Conservation (phyloP, 1,139 yeast species). For the Geotrichum carabidarum region DNA sequence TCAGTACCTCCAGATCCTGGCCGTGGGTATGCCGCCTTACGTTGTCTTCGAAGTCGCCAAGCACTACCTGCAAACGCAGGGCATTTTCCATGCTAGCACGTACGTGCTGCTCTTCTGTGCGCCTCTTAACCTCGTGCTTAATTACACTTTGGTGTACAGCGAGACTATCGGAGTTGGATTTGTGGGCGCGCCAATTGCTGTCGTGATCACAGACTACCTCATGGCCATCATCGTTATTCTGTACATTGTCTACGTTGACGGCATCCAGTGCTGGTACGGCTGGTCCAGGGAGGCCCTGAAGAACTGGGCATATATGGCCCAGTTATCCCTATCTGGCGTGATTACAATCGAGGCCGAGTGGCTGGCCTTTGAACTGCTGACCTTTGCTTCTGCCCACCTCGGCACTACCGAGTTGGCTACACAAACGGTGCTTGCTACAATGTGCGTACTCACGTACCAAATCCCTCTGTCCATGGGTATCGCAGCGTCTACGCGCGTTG, state of each 20-base stretch:
- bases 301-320: constrained; percentile 61
- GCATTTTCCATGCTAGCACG: constrained; percentile 86
- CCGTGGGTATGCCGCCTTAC: constrained; percentile 79
- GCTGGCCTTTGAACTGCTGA: constrained; percentile 74
- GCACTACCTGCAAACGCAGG: constrained; percentile 84
- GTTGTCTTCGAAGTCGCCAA: constrained; percentile 78
- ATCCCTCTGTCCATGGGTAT: constrained; percentile 84
- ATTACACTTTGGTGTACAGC: constrained; percentile 79
- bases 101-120: constrained; percentile 72
- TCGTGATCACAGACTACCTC: constrained; percentile 59
- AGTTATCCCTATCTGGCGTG: constrained; percentile 73
- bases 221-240: constrained; percentile 49
- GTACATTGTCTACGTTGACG: constrained; percentile 55
- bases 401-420: constrained; percentile 82
- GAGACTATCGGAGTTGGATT: constrained; percentile 54
- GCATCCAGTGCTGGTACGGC: constrained; percentile 71
- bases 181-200: constrained; percentile 65
- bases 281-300: constrained; percentile 42
- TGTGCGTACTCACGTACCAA: constrained; percentile 76
- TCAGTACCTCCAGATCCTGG: constrained; percentile 57
- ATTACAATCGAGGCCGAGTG: constrained; percentile 84
- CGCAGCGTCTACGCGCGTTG: constrained; percentile 80
- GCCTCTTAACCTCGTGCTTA: constrained; percentile 66
- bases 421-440: constrained; percentile 76
- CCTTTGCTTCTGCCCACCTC: constrained; percentile 63